Base-by-base conservation (phyloP, 164 flowering plant genomes). In the Vitis amurensis region DNA sequence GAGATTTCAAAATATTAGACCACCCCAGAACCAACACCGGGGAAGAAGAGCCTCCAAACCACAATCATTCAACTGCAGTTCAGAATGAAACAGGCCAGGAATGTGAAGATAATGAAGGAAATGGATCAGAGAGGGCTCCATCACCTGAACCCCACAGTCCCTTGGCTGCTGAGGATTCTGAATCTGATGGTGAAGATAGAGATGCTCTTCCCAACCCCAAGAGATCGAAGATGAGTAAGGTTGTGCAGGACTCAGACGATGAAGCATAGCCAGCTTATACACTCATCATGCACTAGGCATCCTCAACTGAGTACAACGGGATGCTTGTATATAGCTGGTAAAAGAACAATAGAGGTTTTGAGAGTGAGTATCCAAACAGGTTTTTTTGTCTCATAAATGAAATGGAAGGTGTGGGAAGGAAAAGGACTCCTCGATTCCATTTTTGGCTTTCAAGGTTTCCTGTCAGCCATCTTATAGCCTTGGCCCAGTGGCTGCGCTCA, bases 161-260 rank as follows among this genome's bases (percentile, higher is more conserved):
- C 62, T 68, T 70, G 62, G 85, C 78, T 30, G 85, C 68, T 19
- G 85, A 71, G 49, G 88, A 74, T 62, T 82, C 85, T n/a, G 87
- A 59, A 14, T 79, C 88, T 16, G 91, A 84, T 16, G 62, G 48
- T 76, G 89, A 81, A 69, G 83, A 77, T 71, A 78, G 73, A 66
- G 69, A 57, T 72, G 64, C 63, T 55, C 61, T 64, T 73, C 74
- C 79, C 2, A 76, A 19, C 59, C 77, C 75, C 37, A 90, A 88
- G 78, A 83, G 88, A 67, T 65, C 78, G 13, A 89, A 79, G 77
- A 79, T 61, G 63, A 70, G 69, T 61, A 72, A 66, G 59, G 80
- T 89, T 47, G 89, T 91, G 74, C 83, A 80, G 65, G 94, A 91
- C 64, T 88, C 90, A 8, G 94, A 89, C 61, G 89, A 88, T 51